A percentile compares a stretch with the other conserved stretches of the same genome.
Conservation (phyloP, 441 rosid genomes). For the Flueggea neowawraea region DNA sequence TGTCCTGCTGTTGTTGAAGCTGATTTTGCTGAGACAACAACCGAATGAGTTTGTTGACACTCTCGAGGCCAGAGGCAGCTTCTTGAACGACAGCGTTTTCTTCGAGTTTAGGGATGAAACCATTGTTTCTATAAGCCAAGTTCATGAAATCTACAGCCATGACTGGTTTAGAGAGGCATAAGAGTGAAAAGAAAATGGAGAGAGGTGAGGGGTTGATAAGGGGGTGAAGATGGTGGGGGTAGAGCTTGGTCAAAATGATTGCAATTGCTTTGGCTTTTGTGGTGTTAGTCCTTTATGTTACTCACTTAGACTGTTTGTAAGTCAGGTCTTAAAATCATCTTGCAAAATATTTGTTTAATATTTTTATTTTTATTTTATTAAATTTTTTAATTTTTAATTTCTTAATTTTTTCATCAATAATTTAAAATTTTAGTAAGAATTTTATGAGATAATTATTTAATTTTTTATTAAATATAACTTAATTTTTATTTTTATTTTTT, state of each 20-base stretch:
- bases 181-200: constrained; percentile 14
- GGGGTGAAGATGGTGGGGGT: neutral
- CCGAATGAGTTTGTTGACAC: constrained; percentile 65
- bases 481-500: no score
- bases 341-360: no score
- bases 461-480: no score
- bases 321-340: no score
- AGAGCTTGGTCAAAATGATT: constrained; percentile 38
- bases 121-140: constrained; percentile 36
- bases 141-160: constrained; percentile 83
- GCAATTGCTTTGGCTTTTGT: constrained; percentile 16
- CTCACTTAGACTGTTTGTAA: no score
- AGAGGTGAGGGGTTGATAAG: constrained; percentile 32
- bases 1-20: constrained; percentile 29
- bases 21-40: constrained; percentile 45
- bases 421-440: no score
- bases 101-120: constrained; percentile 39
- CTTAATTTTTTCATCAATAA: no score
- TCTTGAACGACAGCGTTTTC: constrained; percentile 65
- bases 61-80: constrained; percentile 82
- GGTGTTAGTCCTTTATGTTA: no score
- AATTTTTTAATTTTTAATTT: no score
- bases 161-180: constrained; percentile 10
- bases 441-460: no score
- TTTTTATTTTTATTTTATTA: no score